Evolutionary conservation across 2,329 filamentous ascomycete species (phyloP).

Genomic region (Paecilomyces sp.): DNA sequence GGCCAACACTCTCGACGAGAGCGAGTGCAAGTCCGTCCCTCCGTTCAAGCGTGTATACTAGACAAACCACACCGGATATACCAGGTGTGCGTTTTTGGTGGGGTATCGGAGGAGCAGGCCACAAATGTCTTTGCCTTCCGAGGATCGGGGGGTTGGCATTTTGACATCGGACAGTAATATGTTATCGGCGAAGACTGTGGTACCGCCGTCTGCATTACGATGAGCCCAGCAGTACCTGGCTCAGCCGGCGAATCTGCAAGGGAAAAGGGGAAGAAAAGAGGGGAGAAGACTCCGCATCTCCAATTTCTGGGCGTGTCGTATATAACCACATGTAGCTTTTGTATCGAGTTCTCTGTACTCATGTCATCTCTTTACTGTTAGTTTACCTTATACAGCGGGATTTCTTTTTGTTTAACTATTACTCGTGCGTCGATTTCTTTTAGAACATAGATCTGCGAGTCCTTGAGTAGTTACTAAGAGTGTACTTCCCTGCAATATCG

Average conservation of each 20-base stretch:
- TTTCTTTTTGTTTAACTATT: constrained; percentile 15
- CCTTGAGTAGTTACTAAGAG: background rate
- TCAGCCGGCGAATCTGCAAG: background rate
- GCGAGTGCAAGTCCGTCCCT: constrained; percentile 91
- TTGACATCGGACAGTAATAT: background rate
- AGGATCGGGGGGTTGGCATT: background rate
- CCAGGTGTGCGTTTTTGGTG: background rate
- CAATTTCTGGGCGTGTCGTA: constrained; percentile 23
- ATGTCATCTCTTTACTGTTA: constrained; percentile 16
- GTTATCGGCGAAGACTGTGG: background rate
- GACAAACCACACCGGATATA: constrained; percentile 5
- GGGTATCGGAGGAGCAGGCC: background rate
- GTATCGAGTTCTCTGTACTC: constrained; percentile 30
- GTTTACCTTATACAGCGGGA: constrained; percentile 20
- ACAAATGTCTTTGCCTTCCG: background rate
- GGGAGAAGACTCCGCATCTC: constrained; percentile 22
- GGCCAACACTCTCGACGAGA: constrained; percentile 79
- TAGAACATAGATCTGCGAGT: background rate
- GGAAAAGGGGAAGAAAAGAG: constrained; percentile 18
- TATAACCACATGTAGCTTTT: constrained; percentile 32
- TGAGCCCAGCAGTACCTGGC: background rate
- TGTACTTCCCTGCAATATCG: background rate
- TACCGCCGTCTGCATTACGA: background rate
- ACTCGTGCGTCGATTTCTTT: constrained; percentile 12
- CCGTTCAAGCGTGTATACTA: constrained; percentile 73